A percentile compares a stretch with the other conserved stretches of the same genome.
Evolutionary conservation across 371 early-diverging fungal genomes (phyloP).

Genomic region (Hamiltosporidium tvaerminnensis): DNA sequence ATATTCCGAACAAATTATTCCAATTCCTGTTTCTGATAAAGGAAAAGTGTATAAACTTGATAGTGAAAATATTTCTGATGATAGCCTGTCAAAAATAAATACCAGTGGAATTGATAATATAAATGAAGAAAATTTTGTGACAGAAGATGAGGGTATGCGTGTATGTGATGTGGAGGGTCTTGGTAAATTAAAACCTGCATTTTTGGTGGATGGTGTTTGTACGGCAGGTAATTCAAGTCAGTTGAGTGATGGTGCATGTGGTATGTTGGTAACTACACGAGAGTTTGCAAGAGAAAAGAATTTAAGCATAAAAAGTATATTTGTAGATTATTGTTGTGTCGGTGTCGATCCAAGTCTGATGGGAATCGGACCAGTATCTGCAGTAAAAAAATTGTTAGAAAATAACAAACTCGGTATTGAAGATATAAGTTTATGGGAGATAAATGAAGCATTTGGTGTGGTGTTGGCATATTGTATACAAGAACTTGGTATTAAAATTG

Average conservation of each 20-base stretch:
- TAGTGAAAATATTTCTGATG: too few species aligned
- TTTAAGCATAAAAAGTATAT: constrained; percentile 68
- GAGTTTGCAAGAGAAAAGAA: constrained; percentile 69
- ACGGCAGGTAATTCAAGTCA: constrained; percentile 93
- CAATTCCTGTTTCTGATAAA: constrained; percentile 53
- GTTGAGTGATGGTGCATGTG: constrained; percentile 90
- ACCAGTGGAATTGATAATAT: too few species aligned
- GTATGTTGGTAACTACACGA: constrained; percentile 78
- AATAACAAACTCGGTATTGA: constrained; percentile 62
- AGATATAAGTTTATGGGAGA: constrained; percentile 59
- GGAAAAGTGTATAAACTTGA: constrained; percentile 39
- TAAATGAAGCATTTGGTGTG: constrained; percentile 89
- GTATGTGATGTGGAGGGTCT: constrained; percentile 61
- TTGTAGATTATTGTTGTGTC: constrained; percentile 67
- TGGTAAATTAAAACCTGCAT: constrained; percentile 71
- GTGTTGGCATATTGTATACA: constrained; percentile 76
- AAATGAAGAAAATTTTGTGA: constrained; percentile 38
- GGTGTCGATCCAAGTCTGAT: constrained; percentile 79
- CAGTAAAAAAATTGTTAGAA: constrained; percentile 41
- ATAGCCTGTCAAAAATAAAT: too few species aligned
- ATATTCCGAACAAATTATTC: constrained; percentile 76
- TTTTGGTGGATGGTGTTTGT: constrained; percentile 65
- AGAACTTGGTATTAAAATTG: constrained; percentile 62
- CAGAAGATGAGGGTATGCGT: constrained; percentile 77
- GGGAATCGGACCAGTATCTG: constrained; percentile 68